A percentile compares a stretch with the other conserved stretches of the same genome.
Evolutionary conservation across 495 filamentous ascomycete genomes (phyloP).

Genomic region (Copromyces sp.): DNA sequence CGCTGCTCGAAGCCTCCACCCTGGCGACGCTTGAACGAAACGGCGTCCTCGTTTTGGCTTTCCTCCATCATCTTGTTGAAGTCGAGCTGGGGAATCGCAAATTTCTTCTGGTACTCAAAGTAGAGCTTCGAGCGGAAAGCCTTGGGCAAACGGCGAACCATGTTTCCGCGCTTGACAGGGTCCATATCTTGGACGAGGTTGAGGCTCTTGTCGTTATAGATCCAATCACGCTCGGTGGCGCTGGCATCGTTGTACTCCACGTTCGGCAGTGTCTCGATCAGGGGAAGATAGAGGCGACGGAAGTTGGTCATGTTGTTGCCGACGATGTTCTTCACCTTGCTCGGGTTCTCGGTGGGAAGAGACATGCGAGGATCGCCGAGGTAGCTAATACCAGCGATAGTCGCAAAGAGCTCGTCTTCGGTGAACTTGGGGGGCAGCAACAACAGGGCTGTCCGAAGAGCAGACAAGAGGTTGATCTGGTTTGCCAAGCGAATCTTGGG

Average conservation of each 20-base stretch:
- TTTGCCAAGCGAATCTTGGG: conserved; percentile 84
- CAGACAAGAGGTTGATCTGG: conserved; percentile 88
- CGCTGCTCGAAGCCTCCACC: conserved; percentile 79
- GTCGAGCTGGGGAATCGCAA: conserved; percentile 67
- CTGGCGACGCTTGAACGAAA: conserved; percentile 57
- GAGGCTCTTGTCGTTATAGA: conserved; percentile 44
- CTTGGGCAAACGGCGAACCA: conserved; percentile 86
- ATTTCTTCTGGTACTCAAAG: conserved; percentile 87
- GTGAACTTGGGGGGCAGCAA: conserved; percentile 75
- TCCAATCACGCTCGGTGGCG: conserved; percentile 52
- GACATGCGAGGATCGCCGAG: conserved; percentile 90
- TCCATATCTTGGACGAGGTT: conserved; percentile 82
- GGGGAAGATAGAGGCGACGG: conserved; percentile 75
- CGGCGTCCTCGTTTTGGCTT: conserved; percentile 56
- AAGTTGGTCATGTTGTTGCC: conserved; percentile 84
- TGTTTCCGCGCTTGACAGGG: conserved; percentile 78
- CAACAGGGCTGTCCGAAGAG: conserved; percentile 78
- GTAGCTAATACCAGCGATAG: conserved; percentile 86
- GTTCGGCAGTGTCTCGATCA: conserved; percentile 85
- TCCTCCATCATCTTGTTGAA: conserved; percentile 81
- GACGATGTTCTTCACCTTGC: conserved; percentile 90
- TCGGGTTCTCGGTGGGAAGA: conserved; percentile 76
- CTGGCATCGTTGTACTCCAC: conserved; percentile 65
- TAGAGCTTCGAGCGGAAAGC: conserved; percentile 83
- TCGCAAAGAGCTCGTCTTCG: conserved; percentile 78